Evolutionary conservation across 2,329 filamentous ascomycete genomes (phyloP).

Genomic region (Xylariaceae sp.): DNA sequence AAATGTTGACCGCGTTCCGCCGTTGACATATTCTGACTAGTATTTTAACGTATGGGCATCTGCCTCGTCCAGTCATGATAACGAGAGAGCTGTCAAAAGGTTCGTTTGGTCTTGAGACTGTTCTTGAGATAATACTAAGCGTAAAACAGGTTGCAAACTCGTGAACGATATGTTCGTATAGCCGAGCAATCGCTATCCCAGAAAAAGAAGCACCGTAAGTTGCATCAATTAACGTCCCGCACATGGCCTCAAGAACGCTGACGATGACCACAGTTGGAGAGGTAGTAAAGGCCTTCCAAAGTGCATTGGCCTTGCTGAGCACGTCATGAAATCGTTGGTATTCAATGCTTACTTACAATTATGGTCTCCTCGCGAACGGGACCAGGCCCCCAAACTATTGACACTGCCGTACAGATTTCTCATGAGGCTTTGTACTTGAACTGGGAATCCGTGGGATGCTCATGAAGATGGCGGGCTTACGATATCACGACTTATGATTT

Average conservation of each 20-base stretch:
- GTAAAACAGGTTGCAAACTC: conserved; percentile 64
- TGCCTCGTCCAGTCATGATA: conserved; percentile 67
- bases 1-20: not conserved
- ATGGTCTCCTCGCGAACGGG: too few relatives aligned
- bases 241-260: conserved; percentile 12
- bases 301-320: conserved; percentile 52
- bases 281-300: conserved; percentile 60
- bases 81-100: conserved; percentile 74
- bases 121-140: not conserved
- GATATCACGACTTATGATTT: conserved; percentile 8
- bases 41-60: conserved; percentile 78
- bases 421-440: too few relatives aligned
- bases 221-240: conserved; percentile 12
- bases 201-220: conserved; percentile 77
- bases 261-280: conserved; percentile 38
- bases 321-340: conserved; percentile 12
- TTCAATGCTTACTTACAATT: too few relatives aligned
- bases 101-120: conserved; percentile 26
- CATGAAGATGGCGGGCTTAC: not conserved
- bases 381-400: too few relatives aligned
- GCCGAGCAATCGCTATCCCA: conserved; percentile 67
- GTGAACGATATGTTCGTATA: conserved; percentile 69
- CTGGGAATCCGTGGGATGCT: too few relatives aligned
- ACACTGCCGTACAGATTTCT: too few relatives aligned
- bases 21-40: conserved; percentile 38